Evolutionary conservation across 768 basidiomycete species (phyloP), one percentile per base, ranked within the genome.

Genomic region (Porphyrellus cyaneotinctus): DNA sequence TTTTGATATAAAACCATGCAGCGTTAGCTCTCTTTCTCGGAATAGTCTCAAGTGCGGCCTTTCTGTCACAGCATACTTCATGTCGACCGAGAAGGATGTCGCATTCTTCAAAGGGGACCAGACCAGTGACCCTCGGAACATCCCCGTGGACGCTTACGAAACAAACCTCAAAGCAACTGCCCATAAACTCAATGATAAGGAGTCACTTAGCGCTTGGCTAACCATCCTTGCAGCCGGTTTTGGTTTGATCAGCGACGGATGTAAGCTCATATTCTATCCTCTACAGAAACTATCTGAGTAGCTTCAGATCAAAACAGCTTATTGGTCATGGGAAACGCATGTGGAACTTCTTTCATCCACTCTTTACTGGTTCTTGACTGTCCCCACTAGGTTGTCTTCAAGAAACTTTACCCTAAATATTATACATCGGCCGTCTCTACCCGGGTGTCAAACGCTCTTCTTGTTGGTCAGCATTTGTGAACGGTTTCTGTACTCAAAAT

Each of bases 271-370:
- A 33, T 47, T 24, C 18, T 48, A 36, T 52, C 14, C 39, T 51
- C 26, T 24, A 15, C 49, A 46, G 32, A 37, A 52, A 51, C 36
- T 17, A n/a, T 17, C 20, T 58, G 43, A 58, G 43, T 22, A 48
- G 28, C 26, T 57, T 38, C 60, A 84, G 83, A 85, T 63, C 82
- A 87, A 63, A 87, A 86, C 64, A 84, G 82, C 58, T 67, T 85
- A 24, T 84, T 85, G 83, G 84, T 84, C 0, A 80, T 85, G 81
- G 64, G 78, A 41, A 86, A 87, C 53, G 84, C 82, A 85, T 54
- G 83, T 81, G 58, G 44, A 71, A 50, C 37, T 37, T 30, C 33
- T 44, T 47, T 47, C 15, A 22, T 42, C 13, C 22, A 23, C 17
- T 20, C n/a, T 14, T 44, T 10, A 5, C 37, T 23, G 47, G 48